Percentiles rank a stretch among this genome's conserved stretches.
phyloP scores from a whole-genome alignment of 1,139 yeast genomes.

The Dujonia santamariae region DNA sequence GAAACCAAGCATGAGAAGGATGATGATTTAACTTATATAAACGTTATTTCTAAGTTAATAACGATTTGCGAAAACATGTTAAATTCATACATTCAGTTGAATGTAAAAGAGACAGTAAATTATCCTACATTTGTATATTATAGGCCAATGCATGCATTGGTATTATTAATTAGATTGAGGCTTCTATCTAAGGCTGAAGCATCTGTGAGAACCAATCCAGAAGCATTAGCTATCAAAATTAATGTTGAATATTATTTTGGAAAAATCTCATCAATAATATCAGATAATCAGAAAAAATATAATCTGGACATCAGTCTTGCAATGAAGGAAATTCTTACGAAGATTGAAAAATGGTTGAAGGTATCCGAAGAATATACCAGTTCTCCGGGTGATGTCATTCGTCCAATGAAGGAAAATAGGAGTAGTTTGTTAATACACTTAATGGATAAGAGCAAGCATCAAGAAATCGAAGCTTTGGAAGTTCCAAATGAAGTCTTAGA shows the following conservation, averaged over 20 bases:
- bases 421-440: constrained; percentile 39
- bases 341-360: constrained; percentile 47
- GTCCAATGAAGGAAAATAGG: constrained; percentile 25
- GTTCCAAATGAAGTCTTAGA: constrained; percentile 23
- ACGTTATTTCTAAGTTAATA: constrained; percentile 37
- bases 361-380: constrained; percentile 28
- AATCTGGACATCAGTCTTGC: constrained; percentile 39
- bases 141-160: constrained; percentile 54
- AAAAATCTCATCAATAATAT: constrained; percentile 23
- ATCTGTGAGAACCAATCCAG: constrained; percentile 5
- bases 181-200: constrained; percentile 38
- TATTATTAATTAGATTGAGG: constrained; percentile 43
- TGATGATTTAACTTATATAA: constrained; percentile 19
- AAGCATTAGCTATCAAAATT: constrained; percentile 19
- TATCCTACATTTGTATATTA: constrained; percentile 56
- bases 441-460: constrained; percentile 42
- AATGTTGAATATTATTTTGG: constrained; percentile 36
- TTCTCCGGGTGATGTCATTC: constrained; percentile 3
- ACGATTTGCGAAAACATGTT: constrained; percentile 43
- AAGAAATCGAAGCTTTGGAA: constrained; percentile 43
- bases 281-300: constrained; percentile 19
- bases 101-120: constrained; percentile 30
- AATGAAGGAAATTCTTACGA: constrained; percentile 40
- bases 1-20: constrained; percentile 2
- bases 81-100: constrained; percentile 40